Evolutionary conservation across 768 basidiomycete genomes (phyloP), one percentile per base, ranked within the genome.

Genomic region (Gelatoporia subvermispora): DNA sequence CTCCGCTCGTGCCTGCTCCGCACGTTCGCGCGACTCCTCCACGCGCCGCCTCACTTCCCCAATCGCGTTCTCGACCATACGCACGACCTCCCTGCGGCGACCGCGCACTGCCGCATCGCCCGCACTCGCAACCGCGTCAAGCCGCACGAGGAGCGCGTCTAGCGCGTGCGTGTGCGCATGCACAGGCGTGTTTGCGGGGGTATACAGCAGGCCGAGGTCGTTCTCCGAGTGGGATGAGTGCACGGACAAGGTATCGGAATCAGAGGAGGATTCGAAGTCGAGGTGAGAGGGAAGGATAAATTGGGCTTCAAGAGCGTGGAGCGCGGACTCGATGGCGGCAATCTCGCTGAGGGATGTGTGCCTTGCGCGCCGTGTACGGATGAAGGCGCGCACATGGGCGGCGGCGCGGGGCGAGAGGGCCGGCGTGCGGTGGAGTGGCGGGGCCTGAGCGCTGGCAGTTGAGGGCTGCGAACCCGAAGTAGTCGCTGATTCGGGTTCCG

Each of bases 121-220:
- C 42, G 69, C 72, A 53, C 81, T 83, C 25, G 81, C 74, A 23
- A 88, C 70, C 0, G 70, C 72, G 56, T 88, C 86, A 21, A 88
- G 70, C 51, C 73, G 68, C 10, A 70, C 58, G 17, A 89, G 65
- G 21, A 89, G 69, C 35, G 71, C 65, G 43, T 72, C 72, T n/a
- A 88, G 65, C 17, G 75, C 73, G 54, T 85, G 74, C 54, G 82
- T 78, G 64, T 84, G 82, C 52, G 71, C 74, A 47, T 80, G 80
- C 35, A 88, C 66, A 0, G 79, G 74, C 22, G 77, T 74, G 61
- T 87, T 88, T 41, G 61, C 65, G 9, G 76, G 56, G 22, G 78
- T 79, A 69, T 76, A 86, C 3, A 78, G 70, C 9, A 89, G 74
- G 34, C 66, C 66, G 31, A 43, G 24, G 37, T 43, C 47, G 4